Evolutionary conservation across 805 yeast genomes (phyloP), one percentile per base, ranked within the genome.

Genomic region (Teunomyces funiuensis): DNA sequence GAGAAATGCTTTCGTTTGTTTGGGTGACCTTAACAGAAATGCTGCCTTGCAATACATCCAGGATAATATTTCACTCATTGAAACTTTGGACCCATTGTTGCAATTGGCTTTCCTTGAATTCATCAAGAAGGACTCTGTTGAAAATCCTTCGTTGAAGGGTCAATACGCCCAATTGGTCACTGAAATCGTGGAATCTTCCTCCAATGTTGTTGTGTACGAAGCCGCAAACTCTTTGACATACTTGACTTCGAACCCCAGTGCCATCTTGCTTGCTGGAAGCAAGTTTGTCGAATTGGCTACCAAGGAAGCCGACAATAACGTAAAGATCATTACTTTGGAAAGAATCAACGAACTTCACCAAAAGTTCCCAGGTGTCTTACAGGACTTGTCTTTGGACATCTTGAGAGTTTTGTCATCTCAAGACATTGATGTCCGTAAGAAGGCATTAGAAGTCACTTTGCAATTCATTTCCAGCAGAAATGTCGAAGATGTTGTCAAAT

Each of bases 221-320:
- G 95, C 97, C 25, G 93, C 97, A 13, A 79, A 84, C 39, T 84
- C 97, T 5, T 71, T 86, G 54, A 77, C 84, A 22, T 66, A 67
- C 17, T 69, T 88, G 44, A 74, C 89, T 5, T 66, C 77, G 9
- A 65, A 79, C 18, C 84, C 90, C 18, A 67, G 78, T 14, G 80
- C 85, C 14, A 76, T 91, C 42, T 70, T 81, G 41, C 77, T 82
- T 47, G 93, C 96, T 11, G 98, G 96, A 28, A 65, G 81, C 42
- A 88, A 88, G 62, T 85, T 88, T 56, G 82, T 91, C 46, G 96
- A 88, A 44, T 74, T 93, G 53, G 95, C 97, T 25, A 82, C 83
- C 52, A 87, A 85, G 59, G 98, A 89, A 60, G 76, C 96, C n/a
- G 98, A 93, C 65, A 90, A 87, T 69, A 93, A 90, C 58, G 90